A percentile compares a stretch with the other conserved stretches of the same genome.
Conservation (phyloP, 2,329 filamentous ascomycete genomes). For the Ophiostoma triangulosporum region DNA sequence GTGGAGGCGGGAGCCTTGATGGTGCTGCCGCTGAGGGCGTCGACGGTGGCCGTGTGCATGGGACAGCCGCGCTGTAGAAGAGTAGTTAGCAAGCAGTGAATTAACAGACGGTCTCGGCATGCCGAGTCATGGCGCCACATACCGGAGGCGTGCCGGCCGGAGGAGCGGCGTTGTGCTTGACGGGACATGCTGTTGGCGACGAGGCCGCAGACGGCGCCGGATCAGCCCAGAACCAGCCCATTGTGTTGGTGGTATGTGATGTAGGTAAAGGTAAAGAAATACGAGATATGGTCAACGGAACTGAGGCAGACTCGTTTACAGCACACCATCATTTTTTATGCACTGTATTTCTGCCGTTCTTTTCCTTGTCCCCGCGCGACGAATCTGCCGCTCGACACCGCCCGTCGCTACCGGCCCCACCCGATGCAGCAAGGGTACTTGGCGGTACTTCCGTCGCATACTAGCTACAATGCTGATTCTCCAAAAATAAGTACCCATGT, state of each 20-base stretch:
- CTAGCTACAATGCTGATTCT: neutral
- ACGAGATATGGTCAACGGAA: too few species aligned
- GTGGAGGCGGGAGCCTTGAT: slow-evolving; percentile 17
- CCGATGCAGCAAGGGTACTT: slow-evolving; percentile 3
- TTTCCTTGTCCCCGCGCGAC: neutral
- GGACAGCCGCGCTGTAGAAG: slow-evolving; percentile 36
- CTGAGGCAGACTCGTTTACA: slow-evolving; percentile 2
- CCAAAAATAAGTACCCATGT: neutral
- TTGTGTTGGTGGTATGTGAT: slow-evolving; percentile 17
- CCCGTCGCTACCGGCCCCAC: neutral
- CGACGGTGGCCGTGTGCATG: slow-evolving; percentile 41
- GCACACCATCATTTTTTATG: slow-evolving; percentile 5
- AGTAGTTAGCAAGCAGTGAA: neutral
- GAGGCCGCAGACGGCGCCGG: slow-evolving; percentile 19
- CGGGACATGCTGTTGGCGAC: slow-evolving; percentile 3
- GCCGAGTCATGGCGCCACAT: too few species aligned
- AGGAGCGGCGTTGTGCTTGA: slow-evolving; percentile 11
- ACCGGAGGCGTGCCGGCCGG: slow-evolving; percentile 26
- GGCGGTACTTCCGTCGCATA: neutral
- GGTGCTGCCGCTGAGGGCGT: slow-evolving; percentile 27
- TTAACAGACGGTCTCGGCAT: too few species aligned
- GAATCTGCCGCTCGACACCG: neutral
- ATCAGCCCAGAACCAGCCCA: slow-evolving; percentile 55
- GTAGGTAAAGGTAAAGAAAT: neutral
- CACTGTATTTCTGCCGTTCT: neutral